Evolutionary conservation across 2,329 filamentous ascomycete species (phyloP).

Genomic region (Aspergillus thermomutatus): DNA sequence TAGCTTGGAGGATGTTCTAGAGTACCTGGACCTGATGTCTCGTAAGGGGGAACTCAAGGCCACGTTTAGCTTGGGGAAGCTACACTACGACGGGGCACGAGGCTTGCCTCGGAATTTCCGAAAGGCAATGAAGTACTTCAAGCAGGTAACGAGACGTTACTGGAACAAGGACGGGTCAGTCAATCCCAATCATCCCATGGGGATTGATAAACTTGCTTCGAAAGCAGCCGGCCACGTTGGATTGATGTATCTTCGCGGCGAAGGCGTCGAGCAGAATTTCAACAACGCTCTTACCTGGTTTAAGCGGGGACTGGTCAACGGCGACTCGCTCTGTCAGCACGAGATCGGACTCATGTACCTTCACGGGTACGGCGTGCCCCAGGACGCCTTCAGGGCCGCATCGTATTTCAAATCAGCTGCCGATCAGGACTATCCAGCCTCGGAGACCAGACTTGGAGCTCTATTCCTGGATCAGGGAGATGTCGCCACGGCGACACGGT

Average conservation of each 20-base stretch:
- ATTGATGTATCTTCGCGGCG: conserved; percentile 83
- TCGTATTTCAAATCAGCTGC: conserved; percentile 75
- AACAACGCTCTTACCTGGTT: conserved; percentile 78
- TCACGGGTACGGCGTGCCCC: conserved; percentile 68
- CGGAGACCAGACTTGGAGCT: conserved; percentile 77
- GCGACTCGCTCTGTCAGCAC: conserved; percentile 81
- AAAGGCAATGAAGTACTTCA: conserved; percentile 75
- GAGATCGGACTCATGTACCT: conserved; percentile 80
- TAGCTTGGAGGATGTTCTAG: conserved; percentile 86
- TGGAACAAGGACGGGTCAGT: conserved; percentile 78
- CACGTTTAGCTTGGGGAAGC: conserved; percentile 77
- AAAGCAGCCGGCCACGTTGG: conserved; percentile 86
- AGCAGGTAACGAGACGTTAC: conserved; percentile 72
- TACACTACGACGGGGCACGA: conserved; percentile 84
- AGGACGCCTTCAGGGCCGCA: conserved; percentile 69
- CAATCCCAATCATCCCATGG: conserved; percentile 64
- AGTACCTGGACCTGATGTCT: conserved; percentile 87
- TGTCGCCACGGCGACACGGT: conserved; percentile 71
- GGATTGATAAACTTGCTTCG: conserved; percentile 72
- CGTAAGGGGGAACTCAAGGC: conserved; percentile 86
- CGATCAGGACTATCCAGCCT: conserved; percentile 74
- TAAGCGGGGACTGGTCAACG: conserved; percentile 68
- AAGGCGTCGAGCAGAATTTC: conserved; percentile 77
- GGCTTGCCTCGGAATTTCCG: conserved; percentile 70
- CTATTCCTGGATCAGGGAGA: conserved; percentile 89